These are phyloP conservation scores for Komagataella mondaviorum DNA, from an alignment of 805 yeast genomes.

Conservation along the genomic window DNA sequence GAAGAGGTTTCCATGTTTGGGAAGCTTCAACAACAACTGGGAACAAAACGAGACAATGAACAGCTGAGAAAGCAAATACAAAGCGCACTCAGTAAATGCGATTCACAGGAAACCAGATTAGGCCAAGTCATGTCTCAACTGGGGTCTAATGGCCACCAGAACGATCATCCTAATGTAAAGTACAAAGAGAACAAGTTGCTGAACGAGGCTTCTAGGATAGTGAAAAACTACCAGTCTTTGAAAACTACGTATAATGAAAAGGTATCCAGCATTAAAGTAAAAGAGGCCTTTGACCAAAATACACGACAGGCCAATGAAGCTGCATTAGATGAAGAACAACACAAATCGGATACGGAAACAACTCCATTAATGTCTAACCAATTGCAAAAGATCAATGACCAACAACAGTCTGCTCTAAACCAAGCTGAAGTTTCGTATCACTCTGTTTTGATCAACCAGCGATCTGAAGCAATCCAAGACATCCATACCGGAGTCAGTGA, in stretches of 20 bases:
- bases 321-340: constrained; percentile 3
- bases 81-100: constrained; percentile 8
- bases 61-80: constrained; percentile 20
- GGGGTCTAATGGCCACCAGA: not conserved
- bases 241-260: constrained; percentile 36
- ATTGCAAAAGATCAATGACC: constrained; percentile 17
- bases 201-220: constrained; percentile 41
- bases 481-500: constrained; percentile 73
- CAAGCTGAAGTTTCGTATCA: constrained; percentile 54
- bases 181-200: constrained; percentile 34
- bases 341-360: constrained; percentile 6
- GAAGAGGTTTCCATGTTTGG: constrained; percentile 36
- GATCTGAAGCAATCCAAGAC: constrained; percentile 59
- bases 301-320: not conserved
- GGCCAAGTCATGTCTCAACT: constrained; percentile 6
- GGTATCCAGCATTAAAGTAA: constrained; percentile 23
- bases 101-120: constrained; percentile 7
- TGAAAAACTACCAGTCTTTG: constrained; percentile 26
- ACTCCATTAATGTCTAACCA: constrained; percentile 11
- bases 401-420: constrained; percentile 19
- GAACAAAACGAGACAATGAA: constrained; percentile 35
- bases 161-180: not conserved
- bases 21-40: constrained; percentile 32
- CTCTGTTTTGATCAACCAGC: constrained; percentile 48
- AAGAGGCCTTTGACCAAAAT: constrained; percentile 13